phyloP scores from a whole-genome alignment of 306 rosid genomes.

The Ochetophila trinervis region DNA sequence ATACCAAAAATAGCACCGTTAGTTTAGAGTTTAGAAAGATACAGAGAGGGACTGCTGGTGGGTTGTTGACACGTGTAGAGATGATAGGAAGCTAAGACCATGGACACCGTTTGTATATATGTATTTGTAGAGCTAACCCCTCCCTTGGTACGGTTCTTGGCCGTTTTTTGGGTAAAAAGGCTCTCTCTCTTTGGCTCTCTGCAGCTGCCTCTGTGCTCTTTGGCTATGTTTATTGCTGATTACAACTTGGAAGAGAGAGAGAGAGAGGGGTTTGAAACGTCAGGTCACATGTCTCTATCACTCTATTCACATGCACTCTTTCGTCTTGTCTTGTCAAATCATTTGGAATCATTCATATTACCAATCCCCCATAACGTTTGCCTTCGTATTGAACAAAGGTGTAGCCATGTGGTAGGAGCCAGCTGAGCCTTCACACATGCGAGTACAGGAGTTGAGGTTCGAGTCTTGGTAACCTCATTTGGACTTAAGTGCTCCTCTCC shows the following conservation, averaged over 20 bases:
- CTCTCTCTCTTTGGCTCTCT: background rate
- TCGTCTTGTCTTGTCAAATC: conserved; percentile 54
- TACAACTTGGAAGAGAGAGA: background rate
- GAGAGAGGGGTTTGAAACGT: conserved; percentile 25
- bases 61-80: conserved; percentile 25
- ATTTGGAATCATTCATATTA: conserved; percentile 27
- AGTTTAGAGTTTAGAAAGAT: too few species aligned
- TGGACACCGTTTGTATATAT: conserved; percentile 14
- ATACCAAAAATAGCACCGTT: too few species aligned
- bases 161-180: conserved; percentile 30
- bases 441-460: too few species aligned
- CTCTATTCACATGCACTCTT: conserved; percentile 41
- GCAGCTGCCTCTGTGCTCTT: too few species aligned
- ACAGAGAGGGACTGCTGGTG: background rate
- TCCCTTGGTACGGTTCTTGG: conserved; percentile 23
- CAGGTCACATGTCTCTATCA: conserved; percentile 56
- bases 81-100: background rate
- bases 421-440: too few species aligned
- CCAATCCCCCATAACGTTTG: background rate
- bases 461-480: too few species aligned
- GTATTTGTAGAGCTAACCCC: background rate
- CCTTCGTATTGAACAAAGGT: too few species aligned
- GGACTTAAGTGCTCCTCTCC: too few species aligned
- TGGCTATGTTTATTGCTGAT: too few species aligned
- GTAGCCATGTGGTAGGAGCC: too few species aligned